These are phyloP conservation scores for Auriscalpium microsporum DNA, from an alignment of 768 basidiomycete genomes.

Conservation along the genomic window DNA sequence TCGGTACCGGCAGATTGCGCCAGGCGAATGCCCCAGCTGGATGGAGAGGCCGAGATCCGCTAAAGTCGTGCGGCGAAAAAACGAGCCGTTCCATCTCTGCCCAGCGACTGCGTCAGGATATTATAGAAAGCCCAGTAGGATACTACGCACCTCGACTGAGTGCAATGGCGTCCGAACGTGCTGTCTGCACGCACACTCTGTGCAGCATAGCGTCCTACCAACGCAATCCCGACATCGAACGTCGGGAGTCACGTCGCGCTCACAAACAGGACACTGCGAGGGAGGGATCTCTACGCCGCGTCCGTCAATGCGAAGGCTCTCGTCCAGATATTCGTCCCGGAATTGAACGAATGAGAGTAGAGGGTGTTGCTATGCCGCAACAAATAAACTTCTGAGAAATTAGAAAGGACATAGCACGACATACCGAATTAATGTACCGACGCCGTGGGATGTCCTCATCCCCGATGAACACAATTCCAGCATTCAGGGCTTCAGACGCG, in stretches of 20 bases:
- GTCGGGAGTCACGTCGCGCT: no score
- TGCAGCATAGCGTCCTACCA: neutral
- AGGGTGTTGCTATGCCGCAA: neutral
- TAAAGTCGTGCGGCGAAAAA: neutral
- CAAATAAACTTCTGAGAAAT: no score
- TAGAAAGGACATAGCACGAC: no score
- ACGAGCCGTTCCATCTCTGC: neutral
- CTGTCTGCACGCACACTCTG: neutral
- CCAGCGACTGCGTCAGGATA: no score
- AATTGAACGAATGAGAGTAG: neutral
- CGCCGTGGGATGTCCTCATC: neutral
- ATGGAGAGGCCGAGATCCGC: neutral
- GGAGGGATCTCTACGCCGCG: no score
- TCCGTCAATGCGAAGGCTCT: neutral
- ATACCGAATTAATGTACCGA: neutral
- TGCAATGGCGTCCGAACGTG: neutral
- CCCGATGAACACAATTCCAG: neutral
- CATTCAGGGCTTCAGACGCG: no score
- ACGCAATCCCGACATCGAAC: neutral
- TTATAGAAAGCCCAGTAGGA: no score
- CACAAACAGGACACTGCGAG: no score
- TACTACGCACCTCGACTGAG: neutral
- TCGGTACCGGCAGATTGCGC: neutral
- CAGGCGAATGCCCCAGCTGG: neutral
- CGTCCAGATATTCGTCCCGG: neutral